Conservation (phyloP, 257 asterid genomes). For the Scutellaria baicalensis region DNA sequence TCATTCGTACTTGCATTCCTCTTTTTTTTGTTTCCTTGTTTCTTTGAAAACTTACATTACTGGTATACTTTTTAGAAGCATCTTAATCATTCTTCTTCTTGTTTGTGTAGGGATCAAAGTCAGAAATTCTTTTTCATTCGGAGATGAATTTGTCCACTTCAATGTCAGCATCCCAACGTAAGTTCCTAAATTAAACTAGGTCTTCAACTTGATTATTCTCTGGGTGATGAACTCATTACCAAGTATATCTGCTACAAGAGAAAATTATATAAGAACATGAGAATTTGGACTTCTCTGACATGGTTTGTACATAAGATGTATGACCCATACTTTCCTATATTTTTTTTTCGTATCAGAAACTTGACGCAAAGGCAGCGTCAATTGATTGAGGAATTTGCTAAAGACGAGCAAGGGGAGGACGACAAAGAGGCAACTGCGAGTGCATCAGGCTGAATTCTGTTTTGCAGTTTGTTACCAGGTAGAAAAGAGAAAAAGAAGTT, state of each 20-base stretch:
- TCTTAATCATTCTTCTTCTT: not conserved
- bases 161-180: conserved; percentile 88
- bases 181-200: conserved; percentile 17
- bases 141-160: conserved; percentile 89
- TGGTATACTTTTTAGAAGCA: not conserved
- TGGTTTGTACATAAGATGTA: not conserved
- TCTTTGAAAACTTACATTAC: not conserved
- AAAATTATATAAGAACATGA: too few relatives aligned
- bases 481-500: not conserved
- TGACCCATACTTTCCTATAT: not conserved
- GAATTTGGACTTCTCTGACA: not conserved
- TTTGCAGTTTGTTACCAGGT: not conserved
- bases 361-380: conserved; percentile 67
- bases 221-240: too few relatives aligned
- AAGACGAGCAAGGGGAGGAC: conserved; percentile 56
- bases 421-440: conserved; percentile 46
- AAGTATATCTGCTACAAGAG: too few relatives aligned
- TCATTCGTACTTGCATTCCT: not conserved
- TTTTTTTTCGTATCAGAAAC: conserved; percentile 29
- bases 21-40: not conserved
- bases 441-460: conserved; percentile 33
- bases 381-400: conserved; percentile 65
- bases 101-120: conserved; percentile 68
- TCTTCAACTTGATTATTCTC: not conserved
- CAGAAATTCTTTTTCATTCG: conserved; percentile 62